A percentile compares a stretch with the other conserved stretches of the same genome.
These are phyloP conservation scores for Calonectria pseudoturangicola DNA, from an alignment of 2,329 filamentous ascomycete genomes.

Conservation along the genomic window DNA sequence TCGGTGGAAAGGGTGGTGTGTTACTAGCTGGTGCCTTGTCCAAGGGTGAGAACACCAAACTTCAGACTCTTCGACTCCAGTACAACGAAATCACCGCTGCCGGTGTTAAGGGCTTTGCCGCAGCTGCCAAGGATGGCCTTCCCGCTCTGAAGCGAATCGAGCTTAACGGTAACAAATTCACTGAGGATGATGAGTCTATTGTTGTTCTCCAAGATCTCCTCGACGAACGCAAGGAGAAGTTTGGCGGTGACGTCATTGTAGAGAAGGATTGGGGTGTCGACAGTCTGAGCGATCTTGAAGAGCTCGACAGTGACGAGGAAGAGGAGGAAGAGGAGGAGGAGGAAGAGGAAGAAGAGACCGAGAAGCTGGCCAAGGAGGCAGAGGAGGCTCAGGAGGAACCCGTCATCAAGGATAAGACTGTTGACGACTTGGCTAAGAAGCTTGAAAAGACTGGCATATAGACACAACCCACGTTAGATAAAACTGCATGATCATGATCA, in stretches of 20 bases:
- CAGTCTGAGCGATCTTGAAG: constrained; percentile 89
- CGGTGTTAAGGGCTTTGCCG: constrained; percentile 82
- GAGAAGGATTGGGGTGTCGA: constrained; percentile 92
- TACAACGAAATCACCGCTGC: constrained; percentile 94
- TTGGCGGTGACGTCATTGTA: constrained; percentile 78
- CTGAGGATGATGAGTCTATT: constrained; percentile 87
- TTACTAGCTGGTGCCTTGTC: constrained; percentile 83
- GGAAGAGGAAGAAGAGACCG: constrained; percentile 78
- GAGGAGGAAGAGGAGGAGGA: constrained; percentile 82
- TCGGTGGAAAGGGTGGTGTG: constrained; percentile 85
- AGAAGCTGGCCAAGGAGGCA: constrained; percentile 81
- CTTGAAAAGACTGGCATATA: constrained; percentile 82
- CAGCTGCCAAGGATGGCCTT: constrained; percentile 80
- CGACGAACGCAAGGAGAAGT: constrained; percentile 84
- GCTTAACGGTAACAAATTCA: constrained; percentile 96
- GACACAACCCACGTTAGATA: constrained; percentile 51
- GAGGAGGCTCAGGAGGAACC: constrained; percentile 84
- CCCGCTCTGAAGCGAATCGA: constrained; percentile 90
- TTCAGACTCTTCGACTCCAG: constrained; percentile 89
- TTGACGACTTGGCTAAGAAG: constrained; percentile 86
- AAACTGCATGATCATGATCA: constrained; percentile 53
- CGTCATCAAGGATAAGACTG: constrained; percentile 83
- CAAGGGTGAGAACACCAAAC: constrained; percentile 84
- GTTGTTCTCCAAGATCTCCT: constrained; percentile 81
- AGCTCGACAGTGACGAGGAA: constrained; percentile 81